Percentiles rank a stretch among this genome's conserved stretches.
Evolutionary conservation across 345 rosid species (phyloP).

Genomic region (Euphorbia tirucalli): DNA sequence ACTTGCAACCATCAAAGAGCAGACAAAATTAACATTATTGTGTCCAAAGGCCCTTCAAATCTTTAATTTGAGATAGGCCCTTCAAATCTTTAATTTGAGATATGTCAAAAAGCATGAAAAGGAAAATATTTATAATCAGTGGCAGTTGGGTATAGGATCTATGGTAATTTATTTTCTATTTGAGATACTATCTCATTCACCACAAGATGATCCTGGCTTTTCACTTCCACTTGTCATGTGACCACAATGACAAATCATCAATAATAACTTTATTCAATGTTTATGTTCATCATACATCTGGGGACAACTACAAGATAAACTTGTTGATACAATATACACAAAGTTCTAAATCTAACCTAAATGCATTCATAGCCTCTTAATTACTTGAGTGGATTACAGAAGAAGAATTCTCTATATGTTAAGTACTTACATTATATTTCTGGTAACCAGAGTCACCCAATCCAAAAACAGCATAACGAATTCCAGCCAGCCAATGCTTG

Average conservation of each 20-base stretch:
- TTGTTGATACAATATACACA: background rate
- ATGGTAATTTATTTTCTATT: background rate
- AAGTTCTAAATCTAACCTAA: background rate
- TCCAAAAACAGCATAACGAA: conserved; percentile 81
- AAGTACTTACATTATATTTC: conserved; percentile 61
- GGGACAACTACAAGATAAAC: background rate
- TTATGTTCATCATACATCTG: background rate
- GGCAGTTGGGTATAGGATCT: background rate
- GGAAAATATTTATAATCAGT: background rate
- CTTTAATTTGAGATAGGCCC: too few species aligned
- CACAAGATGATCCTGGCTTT: background rate
- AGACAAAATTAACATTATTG: background rate
- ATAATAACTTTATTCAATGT: background rate
- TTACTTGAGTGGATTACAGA: background rate
- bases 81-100: too few species aligned
- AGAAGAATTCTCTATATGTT: background rate
- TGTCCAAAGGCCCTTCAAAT: background rate
- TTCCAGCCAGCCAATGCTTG: conserved; percentile 60
- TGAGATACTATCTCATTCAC: background rate
- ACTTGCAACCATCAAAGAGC: background rate
- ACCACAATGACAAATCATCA: background rate
- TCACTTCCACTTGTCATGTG: background rate
- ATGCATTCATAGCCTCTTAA: background rate
- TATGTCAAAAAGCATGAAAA: background rate
- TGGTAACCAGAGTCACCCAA: conserved; percentile 93